Evolutionary conservation across 257 asterid genomes (phyloP).

Genomic region (Nyctanthes arbortristis): DNA sequence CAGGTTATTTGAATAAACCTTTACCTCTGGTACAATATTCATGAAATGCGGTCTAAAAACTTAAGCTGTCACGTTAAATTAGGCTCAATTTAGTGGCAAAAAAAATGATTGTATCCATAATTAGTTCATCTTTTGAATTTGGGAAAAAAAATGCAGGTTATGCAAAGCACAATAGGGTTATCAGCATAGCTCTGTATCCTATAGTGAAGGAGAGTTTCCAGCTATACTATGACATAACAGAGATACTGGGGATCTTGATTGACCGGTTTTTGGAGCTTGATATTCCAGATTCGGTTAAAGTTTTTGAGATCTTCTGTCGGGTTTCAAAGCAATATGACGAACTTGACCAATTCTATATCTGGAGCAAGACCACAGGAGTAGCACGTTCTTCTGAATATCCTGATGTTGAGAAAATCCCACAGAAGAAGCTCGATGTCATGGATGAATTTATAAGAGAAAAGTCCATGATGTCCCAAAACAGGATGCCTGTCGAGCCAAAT

Average conservation of each 20-base stretch:
- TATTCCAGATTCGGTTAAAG: slow-evolving; percentile 56
- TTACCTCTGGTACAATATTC: no score
- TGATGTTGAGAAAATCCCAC: slow-evolving; percentile 71
- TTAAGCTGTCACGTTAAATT: no score
- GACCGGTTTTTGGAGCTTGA: slow-evolving; percentile 87
- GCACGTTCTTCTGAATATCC: slow-evolving; percentile 81
- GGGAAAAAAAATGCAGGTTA: slow-evolving; percentile 44
- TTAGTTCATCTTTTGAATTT: background rate
- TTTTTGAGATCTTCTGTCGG: slow-evolving; percentile 69
- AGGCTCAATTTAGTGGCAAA: no score
- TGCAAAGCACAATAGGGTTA: slow-evolving; percentile 71
- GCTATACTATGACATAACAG: slow-evolving; percentile 66
- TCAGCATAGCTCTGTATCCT: slow-evolving; percentile 70
- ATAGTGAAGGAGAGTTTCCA: slow-evolving; percentile 78
- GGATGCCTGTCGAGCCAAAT: slow-evolving; percentile 27
- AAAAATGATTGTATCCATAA: no score
- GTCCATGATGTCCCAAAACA: slow-evolving; percentile 38
- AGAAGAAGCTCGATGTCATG: slow-evolving; percentile 79
- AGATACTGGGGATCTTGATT: slow-evolving; percentile 60
- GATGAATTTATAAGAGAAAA: slow-evolving; percentile 74
- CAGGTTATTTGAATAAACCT: slow-evolving; percentile 59
- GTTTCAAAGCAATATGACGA: slow-evolving; percentile 83
- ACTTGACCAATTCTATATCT: slow-evolving; percentile 64
- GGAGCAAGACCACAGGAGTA: slow-evolving; percentile 70
- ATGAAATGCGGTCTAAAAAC: no score